A percentile compares a stretch with the other conserved stretches of the same genome.
These are phyloP conservation scores for Alternaria triticimaculans DNA, from an alignment of 2,329 filamentous ascomycete species.

Conservation along the genomic window DNA sequence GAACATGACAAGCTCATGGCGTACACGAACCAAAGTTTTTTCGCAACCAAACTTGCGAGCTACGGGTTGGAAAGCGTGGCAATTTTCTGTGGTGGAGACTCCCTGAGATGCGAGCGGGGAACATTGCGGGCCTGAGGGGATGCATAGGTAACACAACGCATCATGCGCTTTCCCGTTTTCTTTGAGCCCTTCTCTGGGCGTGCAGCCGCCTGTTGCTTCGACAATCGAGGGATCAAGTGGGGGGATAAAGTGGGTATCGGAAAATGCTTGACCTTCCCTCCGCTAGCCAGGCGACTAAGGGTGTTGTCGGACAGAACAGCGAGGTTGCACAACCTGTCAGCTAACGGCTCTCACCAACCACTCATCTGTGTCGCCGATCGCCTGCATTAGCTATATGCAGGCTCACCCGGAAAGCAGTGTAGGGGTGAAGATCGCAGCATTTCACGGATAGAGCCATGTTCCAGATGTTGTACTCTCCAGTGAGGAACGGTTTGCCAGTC, in stretches of 20 bases:
- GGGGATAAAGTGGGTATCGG: constrained; percentile 5
- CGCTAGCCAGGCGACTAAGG: constrained; percentile 2
- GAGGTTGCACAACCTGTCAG: constrained; percentile 27
- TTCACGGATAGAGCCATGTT: constrained; percentile 21
- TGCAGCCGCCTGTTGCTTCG: constrained; percentile 7
- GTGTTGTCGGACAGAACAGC: constrained; percentile 12
- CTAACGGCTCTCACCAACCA: constrained; percentile 21
- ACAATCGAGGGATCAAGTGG: constrained; percentile 12
- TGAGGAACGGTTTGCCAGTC: not conserved
- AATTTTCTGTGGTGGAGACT: not conserved
- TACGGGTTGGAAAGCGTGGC: not conserved
- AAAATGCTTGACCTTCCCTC: constrained; percentile 13
- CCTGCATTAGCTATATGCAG: constrained; percentile 38
- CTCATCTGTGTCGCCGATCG: constrained; percentile 26
- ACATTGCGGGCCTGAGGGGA: not conserved
- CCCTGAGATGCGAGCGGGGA: constrained; percentile 2
- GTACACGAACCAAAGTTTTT: constrained; percentile 4
- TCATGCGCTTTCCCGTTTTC: constrained; percentile 9
- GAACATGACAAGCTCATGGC: not conserved
- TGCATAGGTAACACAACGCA: constrained; percentile 8
- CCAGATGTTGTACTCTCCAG: constrained; percentile 18
- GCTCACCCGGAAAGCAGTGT: constrained; percentile 28
- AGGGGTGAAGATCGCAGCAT: constrained; percentile 16
- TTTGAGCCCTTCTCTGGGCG: not conserved
- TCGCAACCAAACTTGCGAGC: not conserved